Evolutionary conservation across 2,329 filamentous ascomycete species (phyloP), one percentile per base, ranked within the genome.

Genomic region (Botrytis byssoidea): DNA sequence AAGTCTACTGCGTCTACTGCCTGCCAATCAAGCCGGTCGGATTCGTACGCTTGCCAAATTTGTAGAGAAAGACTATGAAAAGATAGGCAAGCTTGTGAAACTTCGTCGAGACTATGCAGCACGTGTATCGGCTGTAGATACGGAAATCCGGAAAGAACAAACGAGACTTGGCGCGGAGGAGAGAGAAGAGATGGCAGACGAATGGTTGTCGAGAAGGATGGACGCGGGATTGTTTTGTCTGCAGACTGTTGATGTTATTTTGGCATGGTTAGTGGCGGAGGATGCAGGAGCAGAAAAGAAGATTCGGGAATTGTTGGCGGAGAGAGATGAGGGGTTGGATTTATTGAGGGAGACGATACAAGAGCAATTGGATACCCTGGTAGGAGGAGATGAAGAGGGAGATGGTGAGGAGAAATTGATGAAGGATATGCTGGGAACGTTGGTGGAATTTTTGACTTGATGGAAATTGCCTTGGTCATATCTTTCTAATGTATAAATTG

Each of bases 11-110:
- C 91, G 94, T 37, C 86, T 91, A 6, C 83, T 99, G 1, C 94
- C 95, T 0, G 92, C 90, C 25, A 89, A 93, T 46, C 94, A 93
- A 1, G 86, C 93, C 0, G 87, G 91, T 46, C 89, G 96, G 9
- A 97, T 98, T 78, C 89, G 96, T 6, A 88, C 92, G 0, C 87
- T 98, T 6, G 95, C 95, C 66, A 99, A 99, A 80, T 98, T 98
- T 79, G 92, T 97, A 29, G 96, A 99, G 82, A 97, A 94, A 81
- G 91, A 97, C 77, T 97, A 97, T 81, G 93, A 91, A 77, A 98
- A 98, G 85, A 89, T 94, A 55, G 84, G 81, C 9, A 93, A 91
- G 80, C 85, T 98, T 7, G 82, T 97, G 51, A 85, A 87, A 74
- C 82, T 98, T 66, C 88, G 95, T 59, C 84, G 89, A 66, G 91